Percentiles rank a stretch among this genome's conserved stretches.
Conservation (phyloP, 208 protist genomes). For the Tritrichomonas foetus region DNA sequence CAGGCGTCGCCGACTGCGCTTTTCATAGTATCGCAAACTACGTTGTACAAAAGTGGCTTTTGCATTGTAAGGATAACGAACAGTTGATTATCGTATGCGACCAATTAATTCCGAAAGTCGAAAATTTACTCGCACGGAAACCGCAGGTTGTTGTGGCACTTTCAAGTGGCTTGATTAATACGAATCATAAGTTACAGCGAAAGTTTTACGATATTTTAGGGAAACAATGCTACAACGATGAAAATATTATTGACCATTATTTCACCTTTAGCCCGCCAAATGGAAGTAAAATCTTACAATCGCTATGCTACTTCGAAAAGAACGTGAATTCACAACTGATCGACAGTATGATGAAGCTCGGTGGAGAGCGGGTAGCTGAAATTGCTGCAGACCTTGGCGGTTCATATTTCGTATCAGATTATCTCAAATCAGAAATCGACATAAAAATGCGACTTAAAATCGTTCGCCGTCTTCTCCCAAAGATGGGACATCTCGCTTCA, state of each 20-base stretch:
- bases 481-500: neutral
- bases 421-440: neutral
- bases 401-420: neutral
- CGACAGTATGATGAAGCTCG: neutral
- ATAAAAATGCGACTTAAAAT: neutral
- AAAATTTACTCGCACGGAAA: neutral
- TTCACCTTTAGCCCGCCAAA: neutral
- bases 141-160: neutral
- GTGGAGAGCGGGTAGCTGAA: neutral
- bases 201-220: neutral
- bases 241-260: neutral
- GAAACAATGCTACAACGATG: neutral
- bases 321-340: neutral
- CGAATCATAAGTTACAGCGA: neutral
- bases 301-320: neutral
- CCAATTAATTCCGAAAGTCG: neutral
- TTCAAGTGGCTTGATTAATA: neutral
- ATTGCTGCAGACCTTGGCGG: neutral
- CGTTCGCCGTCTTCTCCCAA: neutral
- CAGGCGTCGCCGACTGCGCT: neutral
- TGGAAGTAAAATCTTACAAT: neutral
- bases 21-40: neutral
- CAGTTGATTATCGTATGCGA: too few species aligned
- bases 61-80: neutral
- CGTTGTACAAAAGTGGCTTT: neutral